Evolutionary conservation across 108 stramenopile species (phyloP).

Genomic region (Fragilariopsis cylindrus): DNA sequence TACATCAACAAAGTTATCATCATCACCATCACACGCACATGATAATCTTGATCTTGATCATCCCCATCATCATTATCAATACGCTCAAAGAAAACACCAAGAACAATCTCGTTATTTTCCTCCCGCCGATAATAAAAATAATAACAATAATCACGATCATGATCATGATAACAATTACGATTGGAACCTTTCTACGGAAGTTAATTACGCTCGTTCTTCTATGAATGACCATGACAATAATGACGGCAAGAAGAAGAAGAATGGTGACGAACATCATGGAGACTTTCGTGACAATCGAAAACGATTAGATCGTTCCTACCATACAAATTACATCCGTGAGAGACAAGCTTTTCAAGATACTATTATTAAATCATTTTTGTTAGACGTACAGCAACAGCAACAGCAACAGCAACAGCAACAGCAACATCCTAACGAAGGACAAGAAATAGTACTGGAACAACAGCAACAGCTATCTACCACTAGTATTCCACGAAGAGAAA

Average conservation of each 20-base stretch:
- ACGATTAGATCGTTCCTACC: slow-evolving; percentile 48
- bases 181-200: slow-evolving; percentile 32
- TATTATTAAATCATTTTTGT: slow-evolving; percentile 34
- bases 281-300: slow-evolving; percentile 31
- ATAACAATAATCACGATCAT: too few relatives aligned
- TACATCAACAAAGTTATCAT: too few relatives aligned
- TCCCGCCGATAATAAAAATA: too few relatives aligned
- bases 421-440: too few relatives aligned
- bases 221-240: background rate
- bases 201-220: slow-evolving; percentile 17
- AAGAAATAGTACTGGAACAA: too few relatives aligned
- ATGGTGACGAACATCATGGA: slow-evolving; percentile 11
- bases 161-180: slow-evolving; percentile 2
- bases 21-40: too few relatives aligned
- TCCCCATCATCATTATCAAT: too few relatives aligned
- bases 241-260: background rate
- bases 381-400: background rate
- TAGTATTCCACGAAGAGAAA: background rate
- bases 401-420: too few relatives aligned
- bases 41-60: too few relatives aligned
- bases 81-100: too few relatives aligned
- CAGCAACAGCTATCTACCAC: background rate
- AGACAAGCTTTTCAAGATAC: slow-evolving; percentile 54
- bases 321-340: slow-evolving; percentile 36
- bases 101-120: too few relatives aligned